Percentiles rank a stretch among this genome's conserved stretches.
These are phyloP conservation scores for Glycyrrhiza uralensis DNA, from an alignment of 306 rosid species.

Conservation along the genomic window DNA sequence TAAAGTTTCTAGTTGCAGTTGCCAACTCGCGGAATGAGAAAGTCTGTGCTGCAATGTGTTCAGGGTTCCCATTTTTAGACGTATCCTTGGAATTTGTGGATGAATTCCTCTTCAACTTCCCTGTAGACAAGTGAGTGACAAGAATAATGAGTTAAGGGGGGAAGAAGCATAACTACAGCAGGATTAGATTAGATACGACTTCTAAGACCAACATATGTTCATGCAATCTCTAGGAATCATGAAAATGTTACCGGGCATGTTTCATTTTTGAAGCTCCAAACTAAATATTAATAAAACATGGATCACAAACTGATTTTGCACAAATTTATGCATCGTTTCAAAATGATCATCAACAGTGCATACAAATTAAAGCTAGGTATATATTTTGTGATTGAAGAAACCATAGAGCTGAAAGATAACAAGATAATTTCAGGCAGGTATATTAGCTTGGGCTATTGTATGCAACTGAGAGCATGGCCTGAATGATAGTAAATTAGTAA, in stretches of 20 bases:
- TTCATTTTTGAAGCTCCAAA: background rate
- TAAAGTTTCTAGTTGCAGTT: constrained; percentile 82
- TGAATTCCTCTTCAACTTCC: constrained; percentile 48
- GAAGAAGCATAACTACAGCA: constrained; percentile 6
- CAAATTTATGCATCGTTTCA: background rate
- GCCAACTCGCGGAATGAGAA: constrained; percentile 90
- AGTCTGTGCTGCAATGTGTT: constrained; percentile 82
- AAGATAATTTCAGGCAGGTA: background rate
- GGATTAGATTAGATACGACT: background rate
- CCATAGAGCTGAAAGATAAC: background rate
- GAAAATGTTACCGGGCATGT: background rate
- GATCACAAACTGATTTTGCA: background rate
- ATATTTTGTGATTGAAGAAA: background rate
- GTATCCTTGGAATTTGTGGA: constrained; percentile 52
- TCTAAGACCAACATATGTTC: background rate
- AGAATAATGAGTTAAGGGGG: constrained; percentile 14
- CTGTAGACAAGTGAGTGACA: constrained; percentile 36
- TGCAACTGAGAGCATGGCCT: constrained; percentile 7
- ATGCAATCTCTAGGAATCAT: background rate
- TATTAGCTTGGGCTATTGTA: background rate
- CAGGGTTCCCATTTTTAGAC: constrained; percentile 55
- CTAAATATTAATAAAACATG: background rate
- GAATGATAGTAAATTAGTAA: background rate
- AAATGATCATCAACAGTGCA: background rate
- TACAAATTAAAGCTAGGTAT: background rate